Percentiles rank a stretch among this genome's conserved stretches.
Evolutionary conservation across 2,329 filamentous ascomycete genomes (phyloP).

Genomic region (Xylaria sp.): DNA sequence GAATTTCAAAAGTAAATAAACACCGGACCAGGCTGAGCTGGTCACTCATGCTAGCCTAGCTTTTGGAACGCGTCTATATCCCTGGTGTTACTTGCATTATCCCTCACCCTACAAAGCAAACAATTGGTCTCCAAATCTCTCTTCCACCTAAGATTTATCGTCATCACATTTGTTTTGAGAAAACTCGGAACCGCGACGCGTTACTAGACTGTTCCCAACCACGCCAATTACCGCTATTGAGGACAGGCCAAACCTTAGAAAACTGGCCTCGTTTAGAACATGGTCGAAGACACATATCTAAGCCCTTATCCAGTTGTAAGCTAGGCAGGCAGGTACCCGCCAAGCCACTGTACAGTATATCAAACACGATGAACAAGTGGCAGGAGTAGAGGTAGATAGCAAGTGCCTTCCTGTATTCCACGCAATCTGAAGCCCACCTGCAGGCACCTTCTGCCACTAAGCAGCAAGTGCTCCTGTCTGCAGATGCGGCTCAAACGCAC

Average conservation of each 20-base stretch:
- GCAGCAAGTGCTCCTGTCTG: constrained; percentile 14
- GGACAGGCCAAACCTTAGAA: background rate
- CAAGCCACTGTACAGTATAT: background rate
- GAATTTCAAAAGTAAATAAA: constrained; percentile 10
- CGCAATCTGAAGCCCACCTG: background rate
- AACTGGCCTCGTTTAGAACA: background rate
- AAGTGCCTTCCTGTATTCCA: constrained; percentile 21
- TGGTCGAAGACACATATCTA: background rate
- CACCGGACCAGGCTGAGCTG: background rate
- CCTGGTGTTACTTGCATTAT: background rate
- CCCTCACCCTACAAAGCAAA: background rate
- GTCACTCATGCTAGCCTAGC: background rate
- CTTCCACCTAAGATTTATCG: background rate
- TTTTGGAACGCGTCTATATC: background rate
- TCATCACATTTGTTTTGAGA: background rate
- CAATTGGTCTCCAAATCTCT: background rate
- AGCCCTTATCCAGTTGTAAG: background rate
- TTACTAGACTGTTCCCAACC: background rate
- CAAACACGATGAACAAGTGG: constrained; percentile 2
- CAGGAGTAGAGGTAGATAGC: background rate
- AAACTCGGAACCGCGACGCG: background rate
- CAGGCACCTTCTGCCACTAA: constrained; percentile 6
- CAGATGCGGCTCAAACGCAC: constrained; percentile 27
- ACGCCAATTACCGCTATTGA: background rate
- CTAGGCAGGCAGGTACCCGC: constrained; percentile 19